Conservation (phyloP, 805 yeast species). For the Metschnikowia aberdeeniae region DNA sequence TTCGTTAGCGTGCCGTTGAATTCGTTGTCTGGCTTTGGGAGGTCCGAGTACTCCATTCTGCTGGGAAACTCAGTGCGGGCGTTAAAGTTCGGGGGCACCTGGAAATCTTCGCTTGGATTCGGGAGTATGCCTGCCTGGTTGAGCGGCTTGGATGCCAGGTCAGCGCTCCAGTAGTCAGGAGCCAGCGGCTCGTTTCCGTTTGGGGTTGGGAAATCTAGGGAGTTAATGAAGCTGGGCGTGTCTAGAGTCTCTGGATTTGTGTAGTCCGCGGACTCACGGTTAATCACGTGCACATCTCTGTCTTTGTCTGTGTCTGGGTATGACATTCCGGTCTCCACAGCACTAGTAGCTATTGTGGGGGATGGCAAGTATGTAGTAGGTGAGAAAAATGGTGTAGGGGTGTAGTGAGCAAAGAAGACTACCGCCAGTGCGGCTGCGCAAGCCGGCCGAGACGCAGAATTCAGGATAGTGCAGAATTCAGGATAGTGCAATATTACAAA, state of each 20-base stretch:
- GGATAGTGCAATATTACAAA: too few relatives aligned
- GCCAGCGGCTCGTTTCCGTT: constrained; percentile 1
- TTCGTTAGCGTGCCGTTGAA: constrained; percentile 14
- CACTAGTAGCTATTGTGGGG: not conserved
- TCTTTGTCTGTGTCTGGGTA: constrained; percentile 11
- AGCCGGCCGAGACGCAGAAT: too few relatives aligned
- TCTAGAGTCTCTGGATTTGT: constrained; percentile 12
- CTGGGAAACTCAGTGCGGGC: constrained; percentile 6
- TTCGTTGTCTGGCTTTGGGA: not conserved
- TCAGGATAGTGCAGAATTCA: too few relatives aligned
- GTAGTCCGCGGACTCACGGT: constrained; percentile 11
- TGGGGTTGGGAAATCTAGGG: constrained; percentile 17
- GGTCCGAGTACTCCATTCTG: not conserved
- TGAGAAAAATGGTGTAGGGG: constrained; percentile 4
- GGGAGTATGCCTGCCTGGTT: not conserved
- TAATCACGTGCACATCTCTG: constrained; percentile 16
- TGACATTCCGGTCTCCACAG: constrained; percentile 8
- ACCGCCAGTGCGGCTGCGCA: not conserved
- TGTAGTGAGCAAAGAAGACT: constrained; percentile 2
- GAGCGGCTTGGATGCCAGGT: not conserved
- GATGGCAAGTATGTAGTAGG: not conserved
- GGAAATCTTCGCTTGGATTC: not conserved
- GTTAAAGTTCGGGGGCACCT: not conserved
- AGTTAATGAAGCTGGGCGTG: constrained; percentile 17
- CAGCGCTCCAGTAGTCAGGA: constrained; percentile 7